Evolutionary conservation across 441 rosid genomes (phyloP).

Genomic region (Populus hybrid): DNA sequence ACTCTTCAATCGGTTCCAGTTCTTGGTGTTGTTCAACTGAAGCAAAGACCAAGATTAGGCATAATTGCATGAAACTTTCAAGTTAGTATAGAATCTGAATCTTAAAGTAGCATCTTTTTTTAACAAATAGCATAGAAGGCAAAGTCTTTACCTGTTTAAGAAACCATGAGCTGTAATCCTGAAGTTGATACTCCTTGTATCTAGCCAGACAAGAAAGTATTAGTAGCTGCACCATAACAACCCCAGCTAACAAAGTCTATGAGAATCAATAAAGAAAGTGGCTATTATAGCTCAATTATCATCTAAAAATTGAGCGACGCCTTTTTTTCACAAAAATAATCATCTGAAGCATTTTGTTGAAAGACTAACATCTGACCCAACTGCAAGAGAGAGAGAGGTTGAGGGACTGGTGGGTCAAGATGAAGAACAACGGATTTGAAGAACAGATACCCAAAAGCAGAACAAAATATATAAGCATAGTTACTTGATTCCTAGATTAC

Average conservation of each 20-base stretch:
- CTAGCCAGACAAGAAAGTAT: slow-evolving; percentile 34
- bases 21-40: slow-evolving; percentile 65
- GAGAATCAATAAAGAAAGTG: neutral
- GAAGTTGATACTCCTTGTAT: slow-evolving; percentile 90
- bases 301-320: neutral
- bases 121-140: neutral
- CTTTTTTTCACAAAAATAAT: neutral
- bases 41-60: slow-evolving; percentile 6
- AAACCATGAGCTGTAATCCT: slow-evolving; percentile 92
- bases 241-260: neutral
- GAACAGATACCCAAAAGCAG: neutral
- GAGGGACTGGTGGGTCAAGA: neutral
- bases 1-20: slow-evolving; percentile 76
- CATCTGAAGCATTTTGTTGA: neutral
- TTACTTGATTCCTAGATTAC: neutral
- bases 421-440: neutral
- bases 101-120: neutral
- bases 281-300: neutral
- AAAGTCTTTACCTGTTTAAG: slow-evolving; percentile 51
- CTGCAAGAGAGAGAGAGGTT: neutral
- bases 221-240: slow-evolving; percentile 11
- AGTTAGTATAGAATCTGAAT: neutral
- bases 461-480: neutral
- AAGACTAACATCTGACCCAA: neutral
- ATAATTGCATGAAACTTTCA: neutral